A percentile compares a stretch with the other conserved stretches of the same genome.
These are phyloP conservation scores for Pyrenochaeta sp. DNA, from an alignment of 2,329 filamentous ascomycete genomes.

Conservation along the genomic window DNA sequence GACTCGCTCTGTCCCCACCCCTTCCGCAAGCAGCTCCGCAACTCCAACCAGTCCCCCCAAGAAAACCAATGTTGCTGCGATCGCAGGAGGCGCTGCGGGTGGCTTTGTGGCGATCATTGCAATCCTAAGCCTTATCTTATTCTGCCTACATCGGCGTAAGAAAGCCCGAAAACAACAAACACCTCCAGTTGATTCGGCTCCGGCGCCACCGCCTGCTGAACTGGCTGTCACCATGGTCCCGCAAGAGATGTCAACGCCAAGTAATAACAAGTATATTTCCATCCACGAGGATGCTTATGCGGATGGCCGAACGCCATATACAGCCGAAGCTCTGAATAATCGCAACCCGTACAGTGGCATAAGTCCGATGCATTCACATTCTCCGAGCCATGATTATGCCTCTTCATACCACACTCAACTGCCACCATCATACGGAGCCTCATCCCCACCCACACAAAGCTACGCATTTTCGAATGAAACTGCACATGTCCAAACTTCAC, in stretches of 20 bases:
- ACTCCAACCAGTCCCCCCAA: conserved; percentile 9
- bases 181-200: conserved; percentile 6
- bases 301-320: too few species aligned
- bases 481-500: conserved; percentile 10
- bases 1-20: conserved; percentile 54
- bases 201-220: conserved; percentile 36
- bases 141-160: conserved; percentile 48
- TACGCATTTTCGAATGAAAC: conserved; percentile 23
- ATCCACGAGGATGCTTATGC: too few species aligned
- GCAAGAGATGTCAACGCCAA: conserved; percentile 38
- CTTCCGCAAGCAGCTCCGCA: conserved; percentile 17
- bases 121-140: conserved; percentile 42
- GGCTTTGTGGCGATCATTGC: conserved; percentile 43
- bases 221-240: conserved; percentile 37
- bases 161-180: conserved; percentile 32
- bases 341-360: conserved; percentile 19
- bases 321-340: conserved; percentile 22
- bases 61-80: conserved; percentile 44
- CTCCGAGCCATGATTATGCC: conserved; percentile 25
- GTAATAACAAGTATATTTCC: conserved; percentile 35
- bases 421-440: conserved; percentile 21
- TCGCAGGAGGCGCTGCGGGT: conserved; percentile 52
- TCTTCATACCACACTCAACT: conserved; percentile 24
- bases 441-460: conserved; percentile 1
- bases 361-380: conserved; percentile 27